phyloP scores from a whole-genome alignment of 345 rosid genomes.

The Moricandia arvensis region DNA sequence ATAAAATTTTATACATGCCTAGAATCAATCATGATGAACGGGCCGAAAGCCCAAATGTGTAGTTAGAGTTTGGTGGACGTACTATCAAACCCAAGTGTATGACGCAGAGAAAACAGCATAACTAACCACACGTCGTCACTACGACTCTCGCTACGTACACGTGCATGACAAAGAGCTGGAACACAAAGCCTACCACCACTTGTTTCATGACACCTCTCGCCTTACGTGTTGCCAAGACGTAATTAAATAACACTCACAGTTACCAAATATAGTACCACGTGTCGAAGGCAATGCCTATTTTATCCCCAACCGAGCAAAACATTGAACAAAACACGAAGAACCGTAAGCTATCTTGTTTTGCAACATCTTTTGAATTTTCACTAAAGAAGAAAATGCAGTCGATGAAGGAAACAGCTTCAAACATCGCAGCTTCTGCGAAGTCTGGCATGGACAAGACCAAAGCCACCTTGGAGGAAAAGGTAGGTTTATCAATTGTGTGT shows the following conservation, averaged over 20 bases:
- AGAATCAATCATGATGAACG: not conserved
- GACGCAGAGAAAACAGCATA: not conserved
- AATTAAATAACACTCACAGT: conserved; percentile 12
- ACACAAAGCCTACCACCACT: conserved; percentile 34
- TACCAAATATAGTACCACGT: conserved; percentile 1
- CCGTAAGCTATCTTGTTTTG: not conserved
- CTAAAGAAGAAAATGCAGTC: conserved; percentile 41
- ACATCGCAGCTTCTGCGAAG: conserved; percentile 76
- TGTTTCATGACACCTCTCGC: conserved; percentile 1
- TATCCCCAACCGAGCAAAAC: not conserved
- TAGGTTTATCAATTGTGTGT: conserved; percentile 2
- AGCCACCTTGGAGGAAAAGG: conserved; percentile 70
- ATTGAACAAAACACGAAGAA: not conserved
- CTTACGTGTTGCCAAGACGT: conserved; percentile 15
- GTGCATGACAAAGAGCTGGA: conserved; percentile 11
- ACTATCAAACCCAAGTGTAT: no score
- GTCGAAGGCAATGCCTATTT: conserved; percentile 15
- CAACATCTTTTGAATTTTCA: conserved; percentile 10
- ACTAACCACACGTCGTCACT: conserved; percentile 5
- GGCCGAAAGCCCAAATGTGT: not conserved
- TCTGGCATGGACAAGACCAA: conserved; percentile 78
- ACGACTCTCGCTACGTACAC: conserved; percentile 1
- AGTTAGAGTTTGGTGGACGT: not conserved
- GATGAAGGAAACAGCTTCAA: conserved; percentile 59
- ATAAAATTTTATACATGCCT: not conserved